Evolutionary conservation across 176 grass and related monocot species (phyloP).

Genomic region (Miscanthus lutarioriparius): DNA sequence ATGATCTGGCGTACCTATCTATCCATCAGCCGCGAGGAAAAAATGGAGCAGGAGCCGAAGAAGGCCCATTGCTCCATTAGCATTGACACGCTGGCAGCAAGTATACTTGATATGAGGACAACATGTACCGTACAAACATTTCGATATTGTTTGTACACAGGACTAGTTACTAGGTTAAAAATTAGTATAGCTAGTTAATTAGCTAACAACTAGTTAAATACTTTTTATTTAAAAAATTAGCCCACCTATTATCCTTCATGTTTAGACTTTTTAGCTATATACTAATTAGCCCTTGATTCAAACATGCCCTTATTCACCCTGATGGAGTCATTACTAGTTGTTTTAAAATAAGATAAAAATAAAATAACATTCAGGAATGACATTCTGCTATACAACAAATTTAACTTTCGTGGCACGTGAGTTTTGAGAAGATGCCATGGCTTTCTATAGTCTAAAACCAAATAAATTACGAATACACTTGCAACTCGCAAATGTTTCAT

Average conservation of each 20-base stretch:
- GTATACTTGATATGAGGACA: background rate
- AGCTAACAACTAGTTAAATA: no score
- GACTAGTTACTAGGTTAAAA: no score
- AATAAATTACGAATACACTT: background rate
- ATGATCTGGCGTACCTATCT: conserved; percentile 41
- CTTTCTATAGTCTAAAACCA: conserved; percentile 1
- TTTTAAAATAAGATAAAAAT: background rate
- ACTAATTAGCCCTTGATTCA: no score
- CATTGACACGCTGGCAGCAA: background rate
- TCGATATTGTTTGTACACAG: no score
- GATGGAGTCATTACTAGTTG: background rate
- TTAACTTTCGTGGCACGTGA: background rate
- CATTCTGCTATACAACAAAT: background rate
- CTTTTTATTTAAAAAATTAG: no score
- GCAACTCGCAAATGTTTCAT: background rate
- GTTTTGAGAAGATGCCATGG: background rate
- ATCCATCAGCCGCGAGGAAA: background rate
- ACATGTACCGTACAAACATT: background rate
- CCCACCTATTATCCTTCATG: no score
- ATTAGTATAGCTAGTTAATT: no score
- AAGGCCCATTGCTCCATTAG: background rate
- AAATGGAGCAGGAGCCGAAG: background rate
- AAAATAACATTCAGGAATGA: background rate
- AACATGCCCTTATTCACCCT: background rate
- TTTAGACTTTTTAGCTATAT: no score